Evolutionary conservation across 73 alveolate species (phyloP).

Genomic region (Paramecium primaurelia): DNA sequence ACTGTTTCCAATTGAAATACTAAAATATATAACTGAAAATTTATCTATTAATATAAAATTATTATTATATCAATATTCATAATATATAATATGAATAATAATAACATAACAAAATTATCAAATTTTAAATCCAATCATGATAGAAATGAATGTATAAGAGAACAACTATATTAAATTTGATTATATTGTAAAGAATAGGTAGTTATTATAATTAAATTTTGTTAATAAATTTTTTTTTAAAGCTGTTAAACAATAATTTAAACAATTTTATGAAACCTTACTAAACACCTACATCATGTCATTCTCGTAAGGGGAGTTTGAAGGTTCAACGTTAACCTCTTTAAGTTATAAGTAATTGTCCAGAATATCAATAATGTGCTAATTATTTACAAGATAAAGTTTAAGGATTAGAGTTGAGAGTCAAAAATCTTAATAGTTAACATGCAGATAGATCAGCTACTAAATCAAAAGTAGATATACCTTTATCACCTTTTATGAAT

Average conservation of each 20-base stretch:
- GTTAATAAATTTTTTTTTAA: background rate
- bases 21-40: background rate
- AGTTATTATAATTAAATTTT: background rate
- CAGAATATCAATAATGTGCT: background rate
- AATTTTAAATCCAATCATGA: too few relatives aligned
- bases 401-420: conserved; percentile 11
- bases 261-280: background rate
- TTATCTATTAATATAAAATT: background rate
- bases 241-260: background rate
- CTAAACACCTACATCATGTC: conserved; percentile 2
- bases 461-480: background rate
- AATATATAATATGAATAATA: too few relatives aligned
- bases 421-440: conserved; percentile 24
- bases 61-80: background rate
- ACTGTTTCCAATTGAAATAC: background rate
- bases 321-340: conserved; percentile 23
- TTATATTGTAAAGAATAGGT: background rate
- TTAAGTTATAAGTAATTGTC: background rate
- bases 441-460: conserved; percentile 23
- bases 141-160: too few relatives aligned
- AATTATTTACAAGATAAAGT: background rate
- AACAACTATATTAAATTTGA: background rate
- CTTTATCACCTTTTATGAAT: background rate
- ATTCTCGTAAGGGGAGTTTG: conserved; percentile 38
- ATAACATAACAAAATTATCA: too few relatives aligned